A percentile compares a stretch with the other conserved stretches of the same genome.
phyloP scores from a whole-genome alignment of 1,284 basidiomycete genomes.

The Moniliella sp. region DNA sequence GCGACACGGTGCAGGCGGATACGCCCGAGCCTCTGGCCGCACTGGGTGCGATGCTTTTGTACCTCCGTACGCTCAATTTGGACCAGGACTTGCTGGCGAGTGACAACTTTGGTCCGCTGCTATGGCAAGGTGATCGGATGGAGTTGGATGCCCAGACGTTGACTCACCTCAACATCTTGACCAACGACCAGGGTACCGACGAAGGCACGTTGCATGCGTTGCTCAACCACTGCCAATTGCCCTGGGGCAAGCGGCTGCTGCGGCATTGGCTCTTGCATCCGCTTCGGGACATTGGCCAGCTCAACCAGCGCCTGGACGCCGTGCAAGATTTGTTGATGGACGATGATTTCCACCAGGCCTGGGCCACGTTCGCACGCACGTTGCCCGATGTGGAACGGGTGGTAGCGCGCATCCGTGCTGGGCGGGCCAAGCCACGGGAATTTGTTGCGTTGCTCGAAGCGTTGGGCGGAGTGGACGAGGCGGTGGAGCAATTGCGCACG shows the following conservation, averaged over 20 bases:
- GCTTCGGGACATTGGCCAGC: conserved; percentile 12
- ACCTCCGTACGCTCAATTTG: conserved; percentile 27
- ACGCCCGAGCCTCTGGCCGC: conserved; percentile 16
- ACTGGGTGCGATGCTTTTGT: conserved; percentile 25
- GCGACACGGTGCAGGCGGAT: too few species aligned
- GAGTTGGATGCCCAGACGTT: conserved; percentile 29
- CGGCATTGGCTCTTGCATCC: conserved; percentile 28
- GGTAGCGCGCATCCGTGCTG: conserved; percentile 22
- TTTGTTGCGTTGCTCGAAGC: conserved; percentile 23
- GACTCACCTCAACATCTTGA: conserved; percentile 25
- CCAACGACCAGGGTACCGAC: conserved; percentile 29
- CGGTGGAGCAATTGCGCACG: conserved; percentile 6
- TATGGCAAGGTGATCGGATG: conserved; percentile 13
- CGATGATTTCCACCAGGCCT: conserved; percentile 15
- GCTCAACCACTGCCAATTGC: conserved; percentile 30
- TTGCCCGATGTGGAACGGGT: conserved; percentile 29
- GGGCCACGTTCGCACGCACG: conserved; percentile 15
- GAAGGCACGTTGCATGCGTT: conserved; percentile 26
- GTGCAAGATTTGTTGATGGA: conserved; percentile 21
- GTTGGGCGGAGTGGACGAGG: conserved; percentile 10
- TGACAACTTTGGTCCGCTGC: conserved; percentile 23
- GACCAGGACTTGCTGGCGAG: conserved; percentile 27
- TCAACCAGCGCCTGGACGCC: conserved; percentile 23
- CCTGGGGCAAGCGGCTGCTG: conserved; percentile 31
- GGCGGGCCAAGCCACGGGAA: conserved; percentile 26